Conservation (phyloP, 2,329 filamentous ascomycete species). For the Sordariomycetes sp. region DNA sequence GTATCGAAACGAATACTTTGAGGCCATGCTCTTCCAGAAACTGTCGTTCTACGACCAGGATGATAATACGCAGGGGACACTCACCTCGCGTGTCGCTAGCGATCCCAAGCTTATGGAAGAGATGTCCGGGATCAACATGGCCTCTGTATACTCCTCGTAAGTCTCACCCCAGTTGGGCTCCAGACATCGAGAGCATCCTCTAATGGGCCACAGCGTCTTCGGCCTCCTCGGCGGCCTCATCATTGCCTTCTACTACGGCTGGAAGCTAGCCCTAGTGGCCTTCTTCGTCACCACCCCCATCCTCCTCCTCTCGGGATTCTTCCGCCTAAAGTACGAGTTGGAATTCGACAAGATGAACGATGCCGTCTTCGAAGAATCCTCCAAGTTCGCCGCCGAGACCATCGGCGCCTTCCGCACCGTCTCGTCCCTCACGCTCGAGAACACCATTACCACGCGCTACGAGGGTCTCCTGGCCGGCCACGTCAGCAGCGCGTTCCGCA, state of each 20-base stretch:
- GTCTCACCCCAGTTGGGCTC: background rate
- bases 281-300: slow-evolving; percentile 46
- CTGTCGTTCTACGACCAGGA: slow-evolving; percentile 48
- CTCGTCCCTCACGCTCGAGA: slow-evolving; percentile 55
- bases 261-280: slow-evolving; percentile 62
- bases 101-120: slow-evolving; percentile 50
- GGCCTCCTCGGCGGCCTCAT: slow-evolving; percentile 50
- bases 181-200: background rate
- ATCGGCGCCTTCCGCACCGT: slow-evolving; percentile 66
- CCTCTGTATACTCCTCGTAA: slow-evolving; percentile 30
- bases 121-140: slow-evolving; percentile 49
- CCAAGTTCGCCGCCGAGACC: slow-evolving; percentile 61
- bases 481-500: slow-evolving; percentile 43
- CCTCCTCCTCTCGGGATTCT: slow-evolving; percentile 31
- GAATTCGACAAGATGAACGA: slow-evolving; percentile 57
- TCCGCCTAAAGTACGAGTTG: slow-evolving; percentile 43
- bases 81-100: slow-evolving; percentile 40
- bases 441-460: slow-evolving; percentile 50
- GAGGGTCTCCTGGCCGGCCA: slow-evolving; percentile 43
- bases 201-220: slow-evolving; percentile 33
- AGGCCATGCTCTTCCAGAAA: slow-evolving; percentile 43
- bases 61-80: slow-evolving; percentile 44
- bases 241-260: slow-evolving; percentile 60
- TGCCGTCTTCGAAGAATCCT: slow-evolving; percentile 56
- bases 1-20: slow-evolving; percentile 48